Evolutionary conservation across 768 basidiomycete genomes (phyloP).

Genomic region (Tylopilus sp.): DNA sequence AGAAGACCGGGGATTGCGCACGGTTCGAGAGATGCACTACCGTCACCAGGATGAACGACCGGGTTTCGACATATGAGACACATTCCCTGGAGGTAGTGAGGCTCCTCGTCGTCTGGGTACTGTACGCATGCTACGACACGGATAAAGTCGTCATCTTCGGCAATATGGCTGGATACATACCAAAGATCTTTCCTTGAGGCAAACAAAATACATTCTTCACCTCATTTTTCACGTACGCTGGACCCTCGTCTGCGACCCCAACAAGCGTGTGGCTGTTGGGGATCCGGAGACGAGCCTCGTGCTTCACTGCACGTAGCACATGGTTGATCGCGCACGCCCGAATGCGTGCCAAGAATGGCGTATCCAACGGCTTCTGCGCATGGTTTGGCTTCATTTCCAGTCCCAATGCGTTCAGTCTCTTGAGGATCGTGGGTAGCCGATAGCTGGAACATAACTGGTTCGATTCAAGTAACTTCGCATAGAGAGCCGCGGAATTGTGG

Average conservation of each 20-base stretch:
- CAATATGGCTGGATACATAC: slow-evolving; percentile 34
- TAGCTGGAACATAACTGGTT: slow-evolving; percentile 48
- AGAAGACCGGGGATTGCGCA: not conserved
- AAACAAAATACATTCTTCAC: slow-evolving; percentile 52
- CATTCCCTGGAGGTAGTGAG: slow-evolving; percentile 56
- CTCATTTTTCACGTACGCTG: slow-evolving; percentile 52
- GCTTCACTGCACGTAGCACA: slow-evolving; percentile 71
- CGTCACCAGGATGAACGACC: slow-evolving; percentile 73
- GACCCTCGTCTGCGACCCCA: slow-evolving; percentile 82
- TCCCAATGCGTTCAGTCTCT: slow-evolving; percentile 43
- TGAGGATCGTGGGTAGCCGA: slow-evolving; percentile 49
- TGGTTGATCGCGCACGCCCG: slow-evolving; percentile 62
- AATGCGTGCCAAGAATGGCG: slow-evolving; percentile 52
- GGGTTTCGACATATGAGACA: slow-evolving; percentile 70
- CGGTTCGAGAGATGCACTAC: slow-evolving; percentile 30
- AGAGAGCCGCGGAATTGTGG: slow-evolving; percentile 50
- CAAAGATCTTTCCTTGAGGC: slow-evolving; percentile 60
- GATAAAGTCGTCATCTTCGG: not conserved
- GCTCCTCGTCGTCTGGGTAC: slow-evolving; percentile 43
- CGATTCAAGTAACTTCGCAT: slow-evolving; percentile 44
- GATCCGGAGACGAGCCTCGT: slow-evolving; percentile 69
- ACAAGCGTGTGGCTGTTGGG: slow-evolving; percentile 67
- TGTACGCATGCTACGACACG: slow-evolving; percentile 46
- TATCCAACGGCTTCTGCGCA: slow-evolving; percentile 17
- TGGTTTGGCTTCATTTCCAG: slow-evolving; percentile 44